phyloP scores from a whole-genome alignment of 106 monocot species.

The Chionographis japonica region DNA sequence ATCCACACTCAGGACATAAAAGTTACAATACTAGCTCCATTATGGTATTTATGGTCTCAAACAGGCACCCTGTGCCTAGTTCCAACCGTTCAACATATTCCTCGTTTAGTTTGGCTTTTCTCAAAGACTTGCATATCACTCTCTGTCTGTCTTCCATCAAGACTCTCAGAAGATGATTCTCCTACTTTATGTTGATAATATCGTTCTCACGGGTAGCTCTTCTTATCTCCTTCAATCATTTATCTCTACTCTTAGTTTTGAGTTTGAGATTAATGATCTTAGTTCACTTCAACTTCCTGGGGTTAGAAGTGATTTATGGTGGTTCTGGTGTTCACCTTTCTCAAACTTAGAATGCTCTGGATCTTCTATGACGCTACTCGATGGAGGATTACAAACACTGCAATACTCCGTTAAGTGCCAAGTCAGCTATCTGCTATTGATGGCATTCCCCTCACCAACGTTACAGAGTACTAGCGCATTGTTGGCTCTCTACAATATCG shows the following conservation, averaged over 20 bases:
- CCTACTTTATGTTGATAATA: slow-evolving; percentile 11
- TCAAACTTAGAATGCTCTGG: not conserved
- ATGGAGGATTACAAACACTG: slow-evolving; percentile 1
- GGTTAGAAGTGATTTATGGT: not conserved
- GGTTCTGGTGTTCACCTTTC: not conserved
- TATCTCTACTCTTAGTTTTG: not conserved
- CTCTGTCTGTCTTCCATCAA: not conserved
- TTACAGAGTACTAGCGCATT: no score
- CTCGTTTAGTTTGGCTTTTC: not conserved
- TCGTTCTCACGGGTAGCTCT: not conserved
- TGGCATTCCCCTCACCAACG: no score
- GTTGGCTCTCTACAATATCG: no score
- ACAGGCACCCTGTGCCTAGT: no score
- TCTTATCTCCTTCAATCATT: not conserved
- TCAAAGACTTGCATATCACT: not conserved
- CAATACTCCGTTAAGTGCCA: not conserved
- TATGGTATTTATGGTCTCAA: no score
- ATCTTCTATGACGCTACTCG: not conserved
- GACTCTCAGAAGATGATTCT: not conserved
- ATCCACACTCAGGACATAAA: no score
- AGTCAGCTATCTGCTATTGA: not conserved
- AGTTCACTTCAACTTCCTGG: not conserved
- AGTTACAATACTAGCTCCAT: no score
- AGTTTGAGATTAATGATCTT: slow-evolving; percentile 7
- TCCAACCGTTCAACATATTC: not conserved